Percentiles rank a stretch among this genome's conserved stretches.
phyloP scores from a whole-genome alignment of 129 eudicot genomes.

The Artemisia annua region DNA sequence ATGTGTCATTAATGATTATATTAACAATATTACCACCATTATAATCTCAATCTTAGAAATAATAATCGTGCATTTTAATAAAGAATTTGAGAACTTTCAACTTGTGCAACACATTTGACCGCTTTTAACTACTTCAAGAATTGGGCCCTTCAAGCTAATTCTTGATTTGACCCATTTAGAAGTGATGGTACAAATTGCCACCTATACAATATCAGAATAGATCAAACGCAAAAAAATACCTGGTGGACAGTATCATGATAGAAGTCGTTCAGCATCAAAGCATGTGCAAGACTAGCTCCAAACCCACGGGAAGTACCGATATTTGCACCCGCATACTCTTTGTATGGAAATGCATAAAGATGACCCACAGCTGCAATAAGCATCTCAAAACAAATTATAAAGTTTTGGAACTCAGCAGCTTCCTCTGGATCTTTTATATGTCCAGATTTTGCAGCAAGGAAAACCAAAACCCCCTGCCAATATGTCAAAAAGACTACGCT shows the following conservation, averaged over 20 bases:
- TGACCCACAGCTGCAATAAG: conserved; percentile 96
- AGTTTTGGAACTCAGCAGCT: conserved; percentile 90
- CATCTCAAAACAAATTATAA: conserved; percentile 92
- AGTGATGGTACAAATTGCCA: neutral
- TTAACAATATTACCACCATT: too few relatives aligned
- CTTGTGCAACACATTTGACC: too few relatives aligned
- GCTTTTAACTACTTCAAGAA: too few relatives aligned
- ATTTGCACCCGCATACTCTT: conserved; percentile 98
- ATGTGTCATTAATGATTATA: too few relatives aligned
- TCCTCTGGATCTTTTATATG: conserved; percentile 72
- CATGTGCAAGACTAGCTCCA: conserved; percentile 86
- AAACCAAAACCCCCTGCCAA: conserved; percentile 99
- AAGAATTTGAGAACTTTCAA: too few relatives aligned
- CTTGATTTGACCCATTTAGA: neutral
- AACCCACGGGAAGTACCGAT: conserved; percentile 72
- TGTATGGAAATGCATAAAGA: conserved; percentile 94
- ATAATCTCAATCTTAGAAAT: too few relatives aligned
- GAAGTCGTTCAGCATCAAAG: conserved; percentile 81
- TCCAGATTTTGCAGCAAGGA: conserved; percentile 91
- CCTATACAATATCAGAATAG: neutral
- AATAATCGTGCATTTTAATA: too few relatives aligned
- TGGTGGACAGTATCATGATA: conserved; percentile 98
- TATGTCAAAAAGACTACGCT: conserved; percentile 91
- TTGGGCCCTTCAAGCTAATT: neutral
- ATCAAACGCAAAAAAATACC: conserved; percentile 34